Evolutionary conservation across 768 basidiomycete species (phyloP).

Genomic region (Phallus indusiatus): DNA sequence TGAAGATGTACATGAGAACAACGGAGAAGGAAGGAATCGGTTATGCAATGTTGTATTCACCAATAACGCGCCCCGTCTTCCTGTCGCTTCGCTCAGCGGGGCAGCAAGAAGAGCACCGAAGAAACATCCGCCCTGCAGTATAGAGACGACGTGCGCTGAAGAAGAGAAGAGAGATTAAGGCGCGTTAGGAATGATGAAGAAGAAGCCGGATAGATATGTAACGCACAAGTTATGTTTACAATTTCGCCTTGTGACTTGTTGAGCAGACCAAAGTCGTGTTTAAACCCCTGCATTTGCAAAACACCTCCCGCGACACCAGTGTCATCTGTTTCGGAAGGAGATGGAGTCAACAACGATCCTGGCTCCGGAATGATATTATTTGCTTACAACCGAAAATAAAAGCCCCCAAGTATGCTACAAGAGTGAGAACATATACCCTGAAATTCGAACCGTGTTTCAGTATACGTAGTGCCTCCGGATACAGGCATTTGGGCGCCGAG

Average conservation of each 20-base stretch:
- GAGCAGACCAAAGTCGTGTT: constrained; percentile 48
- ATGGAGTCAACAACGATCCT: too few species aligned
- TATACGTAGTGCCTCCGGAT: too few species aligned
- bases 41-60: not conserved
- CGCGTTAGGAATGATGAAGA: too few species aligned
- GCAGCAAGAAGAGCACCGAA: constrained; percentile 75
- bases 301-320: constrained; percentile 59
- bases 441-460: too few species aligned
- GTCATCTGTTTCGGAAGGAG: constrained; percentile 4
- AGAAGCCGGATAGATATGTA: constrained; percentile 46
- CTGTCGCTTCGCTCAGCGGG: constrained; percentile 23
- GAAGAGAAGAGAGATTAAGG: not conserved
- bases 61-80: not conserved
- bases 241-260: constrained; percentile 18
- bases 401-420: constrained; percentile 6
- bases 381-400: constrained; percentile 8
- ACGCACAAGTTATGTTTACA: not conserved
- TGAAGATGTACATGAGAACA: too few species aligned
- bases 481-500: too few species aligned
- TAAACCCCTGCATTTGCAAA: constrained; percentile 53
- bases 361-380: too few species aligned
- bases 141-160: constrained; percentile 65
- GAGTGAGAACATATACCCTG: constrained; percentile 6
- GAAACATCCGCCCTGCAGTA: constrained; percentile 81
- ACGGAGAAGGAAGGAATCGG: too few species aligned